phyloP scores from a whole-genome alignment of 2,329 filamentous ascomycete species.

The Fusarium verrucosum region DNA sequence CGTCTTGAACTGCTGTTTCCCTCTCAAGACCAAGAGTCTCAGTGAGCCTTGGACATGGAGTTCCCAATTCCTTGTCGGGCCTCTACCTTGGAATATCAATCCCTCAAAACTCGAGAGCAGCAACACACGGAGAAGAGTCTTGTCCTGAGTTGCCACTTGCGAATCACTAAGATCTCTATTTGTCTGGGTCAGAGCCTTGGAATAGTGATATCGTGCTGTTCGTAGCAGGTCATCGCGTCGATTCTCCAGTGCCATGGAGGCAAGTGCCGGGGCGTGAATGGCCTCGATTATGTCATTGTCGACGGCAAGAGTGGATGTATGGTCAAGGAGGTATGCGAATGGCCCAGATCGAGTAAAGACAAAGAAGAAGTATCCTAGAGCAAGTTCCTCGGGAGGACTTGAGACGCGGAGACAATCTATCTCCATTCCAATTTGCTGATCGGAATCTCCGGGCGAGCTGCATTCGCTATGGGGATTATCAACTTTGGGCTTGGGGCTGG shows the following conservation, averaged over 20 bases:
- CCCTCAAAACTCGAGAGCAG: background rate
- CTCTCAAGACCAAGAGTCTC: background rate
- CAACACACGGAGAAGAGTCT: background rate
- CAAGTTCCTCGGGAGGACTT: background rate
- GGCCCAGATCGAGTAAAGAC: background rate
- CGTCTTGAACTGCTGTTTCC: background rate
- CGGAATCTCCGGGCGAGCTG: accelerated
- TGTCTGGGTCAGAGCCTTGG: background rate
- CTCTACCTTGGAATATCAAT: background rate
- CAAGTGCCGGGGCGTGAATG: background rate
- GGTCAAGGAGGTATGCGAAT: background rate
- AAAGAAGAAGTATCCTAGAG: background rate
- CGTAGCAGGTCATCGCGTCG: background rate
- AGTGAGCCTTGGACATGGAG: background rate
- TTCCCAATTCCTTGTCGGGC: background rate
- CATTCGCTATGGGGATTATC: background rate
- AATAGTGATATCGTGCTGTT: conserved; percentile 1
- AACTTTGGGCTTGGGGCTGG: accelerated
- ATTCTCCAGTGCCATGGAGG: conserved; percentile 1
- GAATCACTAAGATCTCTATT: background rate
- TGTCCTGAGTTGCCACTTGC: background rate
- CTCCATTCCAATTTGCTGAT: background rate
- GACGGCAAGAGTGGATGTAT: background rate
- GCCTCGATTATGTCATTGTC: conserved; percentile 2
- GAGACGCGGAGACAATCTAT: background rate